Evolutionary conservation across 2,329 filamentous ascomycete species (phyloP), one percentile per base, ranked within the genome.

Genomic region (Diplodia sapinea): DNA sequence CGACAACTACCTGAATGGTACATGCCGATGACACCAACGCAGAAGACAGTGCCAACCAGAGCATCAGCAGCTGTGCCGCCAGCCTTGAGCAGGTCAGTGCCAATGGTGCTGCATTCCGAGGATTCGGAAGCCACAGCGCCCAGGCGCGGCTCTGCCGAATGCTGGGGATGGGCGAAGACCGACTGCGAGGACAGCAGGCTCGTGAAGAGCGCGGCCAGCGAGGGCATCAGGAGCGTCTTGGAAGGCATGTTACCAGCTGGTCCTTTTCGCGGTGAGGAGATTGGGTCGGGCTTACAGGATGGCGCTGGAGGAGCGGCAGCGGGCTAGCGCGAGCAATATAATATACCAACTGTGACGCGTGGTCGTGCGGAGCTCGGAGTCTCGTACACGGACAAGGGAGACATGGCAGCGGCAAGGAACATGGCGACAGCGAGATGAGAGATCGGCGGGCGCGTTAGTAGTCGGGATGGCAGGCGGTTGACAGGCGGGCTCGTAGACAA

Each of bases 61-160:
- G 80, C 80, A 75, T 85, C 83, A 8, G 82, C 82, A 20, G 83
- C 83, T 77, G 82, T 84, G 11, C 82, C 91, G 20, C 82, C 82
- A 49, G 74, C 62, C 67, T 81, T 78, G 50, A 84, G 71, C n/a
- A 83, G 68, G 17, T 81, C 77, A n/a, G 75, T 80, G 15, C 83
- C 83, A 56, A 85, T 81, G n/a, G 77, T 72, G 69, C 77, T 81
- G 73, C 82, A 84, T 57, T 81, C 77, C 0, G 77, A 74, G 67
- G 73, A 78, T 71, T 83, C 81, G 1, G 79, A 82, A 4, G 82
- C 81, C 20, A 84, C 81, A 51, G 81, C 82, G 33, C 82, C 83
- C 50, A 80, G 72, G 11, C 64, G 49, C 36, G 49, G 49, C 31
- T 68, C 66, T 15, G 51, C 31, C 63, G 64, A 36, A 2, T 11